Percentiles rank a stretch among this genome's conserved stretches.
These are phyloP conservation scores for Trametes polyzona DNA, from an alignment of 1,284 basidiomycete genomes.

Conservation along the genomic window DNA sequence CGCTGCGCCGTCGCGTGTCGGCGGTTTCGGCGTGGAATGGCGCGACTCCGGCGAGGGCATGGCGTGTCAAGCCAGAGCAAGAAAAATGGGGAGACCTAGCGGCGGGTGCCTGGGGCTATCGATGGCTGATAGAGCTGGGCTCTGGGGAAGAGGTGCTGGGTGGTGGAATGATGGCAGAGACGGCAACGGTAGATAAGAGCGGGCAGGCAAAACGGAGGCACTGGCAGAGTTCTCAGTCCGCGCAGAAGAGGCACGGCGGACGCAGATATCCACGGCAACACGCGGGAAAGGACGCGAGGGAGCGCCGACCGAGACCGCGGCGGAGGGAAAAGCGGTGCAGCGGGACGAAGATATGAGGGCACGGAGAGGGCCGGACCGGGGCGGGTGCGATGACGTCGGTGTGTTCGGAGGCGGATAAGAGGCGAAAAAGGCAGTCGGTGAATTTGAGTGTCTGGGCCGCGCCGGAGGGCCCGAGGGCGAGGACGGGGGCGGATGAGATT, in stretches of 20 bases:
- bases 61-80: not conserved
- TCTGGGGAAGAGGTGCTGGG: not conserved
- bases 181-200: conserved; percentile 14
- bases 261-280: too few relatives aligned
- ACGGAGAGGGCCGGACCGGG: conserved; percentile 19
- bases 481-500: conserved; percentile 4
- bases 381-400: conserved; percentile 18
- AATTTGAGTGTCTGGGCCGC: conserved; percentile 11
- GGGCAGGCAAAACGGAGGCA: conserved; percentile 1
- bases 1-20: not conserved
- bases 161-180: not conserved
- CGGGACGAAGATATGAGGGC: not conserved
- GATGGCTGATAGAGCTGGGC: conserved; percentile 7
- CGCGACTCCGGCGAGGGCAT: too few relatives aligned
- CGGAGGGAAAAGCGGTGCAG: not conserved
- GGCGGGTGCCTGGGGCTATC: conserved; percentile 16
- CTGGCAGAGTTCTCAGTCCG: not conserved
- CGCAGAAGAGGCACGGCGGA: not conserved
- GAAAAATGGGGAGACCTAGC: not conserved
- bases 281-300: not conserved
- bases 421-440: conserved; percentile 1
- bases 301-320: not conserved
- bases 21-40: too few relatives aligned
- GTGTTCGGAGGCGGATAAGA: conserved; percentile 3
- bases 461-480: conserved; percentile 13